Evolutionary conservation across 2,329 filamentous ascomycete species (phyloP).

Genomic region (Zarea fungicola): DNA sequence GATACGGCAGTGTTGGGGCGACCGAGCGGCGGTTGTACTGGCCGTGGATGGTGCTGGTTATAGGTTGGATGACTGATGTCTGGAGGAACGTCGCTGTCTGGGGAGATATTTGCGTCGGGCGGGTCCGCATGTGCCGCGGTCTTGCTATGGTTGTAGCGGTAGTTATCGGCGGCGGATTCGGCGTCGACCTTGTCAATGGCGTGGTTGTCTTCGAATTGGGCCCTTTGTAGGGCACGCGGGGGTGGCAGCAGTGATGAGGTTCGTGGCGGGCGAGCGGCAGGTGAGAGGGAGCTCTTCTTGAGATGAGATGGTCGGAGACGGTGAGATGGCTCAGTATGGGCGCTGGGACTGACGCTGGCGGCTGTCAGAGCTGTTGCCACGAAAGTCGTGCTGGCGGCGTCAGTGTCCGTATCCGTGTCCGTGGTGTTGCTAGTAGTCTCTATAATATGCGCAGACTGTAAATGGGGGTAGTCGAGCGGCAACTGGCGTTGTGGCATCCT

Average conservation of each 20-base stretch:
- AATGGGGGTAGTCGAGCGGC: neutral
- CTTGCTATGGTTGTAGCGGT: neutral
- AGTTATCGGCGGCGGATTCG: neutral
- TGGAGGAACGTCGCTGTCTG: neutral
- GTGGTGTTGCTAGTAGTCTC: too few relatives aligned
- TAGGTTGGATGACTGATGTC: neutral
- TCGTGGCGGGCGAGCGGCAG: slow-evolving; percentile 33
- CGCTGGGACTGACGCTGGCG: neutral
- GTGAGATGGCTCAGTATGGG: neutral
- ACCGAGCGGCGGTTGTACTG: neutral
- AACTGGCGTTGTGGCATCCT: slow-evolving; percentile 6
- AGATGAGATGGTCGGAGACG: slow-evolving; percentile 19
- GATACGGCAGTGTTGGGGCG: neutral
- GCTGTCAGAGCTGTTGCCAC: neutral
- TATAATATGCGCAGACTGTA: too few relatives aligned
- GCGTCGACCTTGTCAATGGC: neutral
- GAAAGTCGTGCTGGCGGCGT: neutral
- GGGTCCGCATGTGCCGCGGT: neutral
- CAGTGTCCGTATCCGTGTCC: too few relatives aligned
- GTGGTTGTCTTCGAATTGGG: neutral
- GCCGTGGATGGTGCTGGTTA: neutral
- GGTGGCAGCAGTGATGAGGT: slow-evolving; percentile 41
- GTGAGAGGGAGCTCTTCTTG: slow-evolving; percentile 24
- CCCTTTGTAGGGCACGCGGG: neutral
- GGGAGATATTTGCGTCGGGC: neutral